Base-by-base conservation (phyloP, 768 basidiomycete genomes). In the Amanita exitialis region DNA sequence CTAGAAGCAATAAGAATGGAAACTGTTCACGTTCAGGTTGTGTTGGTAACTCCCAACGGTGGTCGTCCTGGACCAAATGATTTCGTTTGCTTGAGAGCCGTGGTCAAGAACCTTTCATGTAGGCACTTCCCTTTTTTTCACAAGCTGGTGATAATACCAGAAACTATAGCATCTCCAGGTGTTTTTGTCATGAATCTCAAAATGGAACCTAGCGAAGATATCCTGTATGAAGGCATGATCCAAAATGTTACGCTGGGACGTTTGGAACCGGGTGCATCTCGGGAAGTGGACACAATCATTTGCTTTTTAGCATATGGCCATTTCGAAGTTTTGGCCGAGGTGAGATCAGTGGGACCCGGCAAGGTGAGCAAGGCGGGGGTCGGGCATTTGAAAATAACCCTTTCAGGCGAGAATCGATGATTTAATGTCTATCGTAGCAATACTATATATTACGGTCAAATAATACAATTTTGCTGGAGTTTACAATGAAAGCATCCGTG, bases 1-100 rank as follows among this genome's bases (percentile, higher is more conserved):
- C 69, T 96, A 13, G 82, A 90, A 47, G 76, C 78, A 20, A 66
- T 96, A 36, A 82, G 83, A 23, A 77, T 77, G 32, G 84, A 92
- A 57, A 71, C 76, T 6, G 78, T 83, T 9, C 72, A 70, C 5
- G 69, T 95, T 23, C 64, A 74, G 3, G 59, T 95, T 55, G 71
- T 71, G 0, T 64, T 91, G 36, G 59, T 58, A 13, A 53, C 56
- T 35, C 21, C 56, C 23, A 67, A 70, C 51, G 61, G 61, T 10
- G 56, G 43, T 41, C 62, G 71, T 38, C 77, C 82, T 4, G 65
- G 61, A 23, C 68, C 79, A 10, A 80, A 83, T 56, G 76, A 80
- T 43, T 84, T 90, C 55, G 67, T 86, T 20, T 78, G 79, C 49
- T 64, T 93, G 44, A 68, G 71, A 41, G 72, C 68, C 13, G 68